phyloP scores from a whole-genome alignment of 2,329 filamentous ascomycete genomes.

The Penicillium hordei region DNA sequence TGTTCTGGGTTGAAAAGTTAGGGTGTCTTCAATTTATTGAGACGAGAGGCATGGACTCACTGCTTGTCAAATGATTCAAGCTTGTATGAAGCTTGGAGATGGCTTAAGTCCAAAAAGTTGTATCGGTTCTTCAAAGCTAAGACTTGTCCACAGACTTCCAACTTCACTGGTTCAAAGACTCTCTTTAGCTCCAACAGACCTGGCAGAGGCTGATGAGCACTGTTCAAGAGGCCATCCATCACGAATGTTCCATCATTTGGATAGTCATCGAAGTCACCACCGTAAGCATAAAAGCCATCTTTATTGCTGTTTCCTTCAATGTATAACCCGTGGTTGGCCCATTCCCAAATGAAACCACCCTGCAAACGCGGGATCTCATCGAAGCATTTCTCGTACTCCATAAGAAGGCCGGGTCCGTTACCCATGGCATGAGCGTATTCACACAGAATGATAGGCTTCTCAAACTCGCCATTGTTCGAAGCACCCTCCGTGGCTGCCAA shows the following conservation, averaged over 20 bases:
- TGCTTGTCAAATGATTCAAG: conserved; percentile 7
- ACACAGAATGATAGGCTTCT: conserved; percentile 46
- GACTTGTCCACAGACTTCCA: neutral
- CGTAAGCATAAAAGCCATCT: conserved; percentile 57
- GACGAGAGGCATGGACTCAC: neutral
- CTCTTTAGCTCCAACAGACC: conserved; percentile 58
- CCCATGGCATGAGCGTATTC: conserved; percentile 67
- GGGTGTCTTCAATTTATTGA: neutral
- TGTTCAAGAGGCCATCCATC: conserved; percentile 57
- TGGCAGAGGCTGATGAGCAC: conserved; percentile 56
- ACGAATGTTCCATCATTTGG: conserved; percentile 63
- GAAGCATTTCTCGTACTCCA: conserved; percentile 68
- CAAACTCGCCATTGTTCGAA: conserved; percentile 44
- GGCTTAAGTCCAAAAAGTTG: conserved; percentile 48
- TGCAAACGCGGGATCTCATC: conserved; percentile 61
- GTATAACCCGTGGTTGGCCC: conserved; percentile 62
- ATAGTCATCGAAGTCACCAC: conserved; percentile 60
- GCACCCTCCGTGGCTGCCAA: conserved; percentile 43
- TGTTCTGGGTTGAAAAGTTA: neutral
- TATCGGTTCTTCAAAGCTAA: conserved; percentile 44
- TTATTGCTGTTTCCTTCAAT: conserved; percentile 24
- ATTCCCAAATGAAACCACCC: conserved; percentile 68
- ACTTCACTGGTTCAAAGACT: conserved; percentile 54
- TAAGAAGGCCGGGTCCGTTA: conserved; percentile 68
- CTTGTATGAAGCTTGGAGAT: conserved; percentile 34